Evolutionary conservation across 305 asterid species (phyloP).

Genomic region (Fraxinus sp.): DNA sequence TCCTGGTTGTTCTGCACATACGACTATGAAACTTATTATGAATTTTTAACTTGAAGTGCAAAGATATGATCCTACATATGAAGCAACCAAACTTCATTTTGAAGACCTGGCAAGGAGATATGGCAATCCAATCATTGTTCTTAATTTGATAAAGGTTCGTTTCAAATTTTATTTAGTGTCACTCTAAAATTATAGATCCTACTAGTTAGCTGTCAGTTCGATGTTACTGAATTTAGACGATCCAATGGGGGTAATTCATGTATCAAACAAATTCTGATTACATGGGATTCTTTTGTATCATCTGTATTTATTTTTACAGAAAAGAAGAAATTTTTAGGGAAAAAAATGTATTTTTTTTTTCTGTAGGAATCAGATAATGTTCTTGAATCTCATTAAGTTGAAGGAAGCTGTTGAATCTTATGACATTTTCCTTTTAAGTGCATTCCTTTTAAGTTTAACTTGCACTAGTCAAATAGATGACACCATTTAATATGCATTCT

Average conservation of each 20-base stretch:
- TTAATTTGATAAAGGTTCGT: constrained; percentile 91
- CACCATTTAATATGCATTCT: background rate
- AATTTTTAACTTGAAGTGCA: constrained; percentile 59
- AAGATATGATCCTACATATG: constrained; percentile 99
- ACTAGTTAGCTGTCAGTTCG: background rate
- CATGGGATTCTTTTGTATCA: background rate
- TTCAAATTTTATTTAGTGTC: background rate
- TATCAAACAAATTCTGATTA: background rate
- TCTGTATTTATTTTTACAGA: background rate
- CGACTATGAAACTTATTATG: constrained; percentile 21
- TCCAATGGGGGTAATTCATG: background rate
- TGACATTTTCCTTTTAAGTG: background rate
- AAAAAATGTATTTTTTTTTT: background rate
- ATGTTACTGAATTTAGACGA: background rate
- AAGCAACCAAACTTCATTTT: constrained; percentile 88
- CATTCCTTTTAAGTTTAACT: background rate
- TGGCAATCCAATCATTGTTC: constrained; percentile 91
- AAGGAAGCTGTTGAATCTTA: constrained; percentile 8
- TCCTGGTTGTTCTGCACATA: constrained; percentile 20
- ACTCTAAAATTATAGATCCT: background rate
- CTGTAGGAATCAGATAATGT: background rate
- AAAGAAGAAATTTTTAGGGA: background rate
- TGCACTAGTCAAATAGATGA: background rate
- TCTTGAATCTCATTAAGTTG: background rate
- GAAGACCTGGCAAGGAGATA: constrained; percentile 92